A percentile compares a stretch with the other conserved stretches of the same genome.
phyloP scores from a whole-genome alignment of 2,329 filamentous ascomycete genomes.

The Madurella mycetomatis region DNA sequence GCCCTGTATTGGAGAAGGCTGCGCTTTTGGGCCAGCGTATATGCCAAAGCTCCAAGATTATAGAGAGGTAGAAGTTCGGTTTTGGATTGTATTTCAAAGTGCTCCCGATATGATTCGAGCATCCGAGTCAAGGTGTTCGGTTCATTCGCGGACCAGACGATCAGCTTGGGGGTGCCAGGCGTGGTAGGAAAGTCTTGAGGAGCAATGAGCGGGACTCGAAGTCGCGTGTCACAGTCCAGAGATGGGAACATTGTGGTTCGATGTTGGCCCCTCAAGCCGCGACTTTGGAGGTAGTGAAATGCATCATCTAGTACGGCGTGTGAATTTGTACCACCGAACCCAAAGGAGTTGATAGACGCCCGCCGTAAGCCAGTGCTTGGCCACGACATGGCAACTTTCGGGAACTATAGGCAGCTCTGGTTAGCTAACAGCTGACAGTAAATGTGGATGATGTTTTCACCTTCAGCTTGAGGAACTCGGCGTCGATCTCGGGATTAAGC shows the following conservation, averaged over 20 bases:
- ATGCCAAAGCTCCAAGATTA: background rate
- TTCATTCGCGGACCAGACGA: background rate
- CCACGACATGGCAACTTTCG: slow-evolving; percentile 2
- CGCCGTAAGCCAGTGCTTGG: slow-evolving; percentile 6
- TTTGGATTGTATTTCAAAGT: background rate
- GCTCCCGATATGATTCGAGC: no score
- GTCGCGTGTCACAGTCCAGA: background rate
- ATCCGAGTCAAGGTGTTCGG: background rate
- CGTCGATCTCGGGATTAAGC: slow-evolving; percentile 16
- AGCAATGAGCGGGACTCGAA: background rate
- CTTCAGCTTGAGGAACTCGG: background rate
- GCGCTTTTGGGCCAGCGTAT: background rate
- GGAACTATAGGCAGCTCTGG: background rate
- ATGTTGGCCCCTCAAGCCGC: background rate
- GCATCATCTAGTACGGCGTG: slow-evolving; percentile 10
- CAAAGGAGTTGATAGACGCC: slow-evolving; percentile 8
- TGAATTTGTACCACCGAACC: slow-evolving; percentile 4
- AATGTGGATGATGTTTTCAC: background rate
- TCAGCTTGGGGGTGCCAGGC: background rate
- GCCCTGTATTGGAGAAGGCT: background rate
- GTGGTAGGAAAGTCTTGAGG: background rate
- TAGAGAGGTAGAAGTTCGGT: background rate
- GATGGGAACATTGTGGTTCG: background rate
- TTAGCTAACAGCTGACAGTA: background rate
- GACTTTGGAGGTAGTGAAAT: background rate